Evolutionary conservation across 73 alveolate genomes (phyloP).

Genomic region (Strombidium stylifer): DNA sequence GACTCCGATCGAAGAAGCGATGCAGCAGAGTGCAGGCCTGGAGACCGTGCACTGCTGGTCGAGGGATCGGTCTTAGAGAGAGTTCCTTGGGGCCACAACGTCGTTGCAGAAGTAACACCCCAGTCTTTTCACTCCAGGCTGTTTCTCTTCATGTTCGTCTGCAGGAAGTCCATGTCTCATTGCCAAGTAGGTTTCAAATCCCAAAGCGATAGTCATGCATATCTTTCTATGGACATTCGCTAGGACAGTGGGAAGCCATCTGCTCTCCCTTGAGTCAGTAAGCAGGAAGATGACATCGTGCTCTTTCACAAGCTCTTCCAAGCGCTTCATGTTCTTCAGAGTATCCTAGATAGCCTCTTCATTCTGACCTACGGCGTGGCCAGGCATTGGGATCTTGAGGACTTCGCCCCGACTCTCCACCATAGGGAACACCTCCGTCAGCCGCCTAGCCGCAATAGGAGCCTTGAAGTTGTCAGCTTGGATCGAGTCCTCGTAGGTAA

Average conservation of each 20-base stretch:
- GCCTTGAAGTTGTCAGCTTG: conserved; percentile 88
- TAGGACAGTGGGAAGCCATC: conserved; percentile 98
- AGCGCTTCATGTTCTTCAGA: conserved; percentile 46
- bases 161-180: conserved; percentile 92
- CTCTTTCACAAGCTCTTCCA: conserved; percentile 78
- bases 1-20: conserved; percentile 87
- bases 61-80: conserved; percentile 93
- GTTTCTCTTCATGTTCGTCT: conserved; percentile 42
- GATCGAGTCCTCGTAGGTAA: conserved; percentile 89
- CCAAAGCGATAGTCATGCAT: conserved; percentile 95
- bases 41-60: conserved; percentile 98
- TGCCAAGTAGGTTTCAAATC: conserved; percentile 94
- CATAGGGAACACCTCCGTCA: conserved; percentile 91
- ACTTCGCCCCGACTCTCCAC: conserved; percentile 81
- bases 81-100: conserved; percentile 95
- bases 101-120: conserved; percentile 99
- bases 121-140: conserved; percentile 86
- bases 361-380: conserved; percentile 80
- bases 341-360: conserved; percentile 72
- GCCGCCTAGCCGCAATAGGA: conserved; percentile 87
- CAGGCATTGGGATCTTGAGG: conserved; percentile 97
- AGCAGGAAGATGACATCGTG: conserved; percentile 93
- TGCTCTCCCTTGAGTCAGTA: conserved; percentile 96
- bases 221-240: conserved; percentile 86
- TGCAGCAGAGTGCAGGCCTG: conserved; percentile 94